Percentiles rank a stretch among this genome's conserved stretches.
These are phyloP conservation scores for Phytophthora constricta DNA, from an alignment of 352 stramenopile genomes.

Conservation along the genomic window DNA sequence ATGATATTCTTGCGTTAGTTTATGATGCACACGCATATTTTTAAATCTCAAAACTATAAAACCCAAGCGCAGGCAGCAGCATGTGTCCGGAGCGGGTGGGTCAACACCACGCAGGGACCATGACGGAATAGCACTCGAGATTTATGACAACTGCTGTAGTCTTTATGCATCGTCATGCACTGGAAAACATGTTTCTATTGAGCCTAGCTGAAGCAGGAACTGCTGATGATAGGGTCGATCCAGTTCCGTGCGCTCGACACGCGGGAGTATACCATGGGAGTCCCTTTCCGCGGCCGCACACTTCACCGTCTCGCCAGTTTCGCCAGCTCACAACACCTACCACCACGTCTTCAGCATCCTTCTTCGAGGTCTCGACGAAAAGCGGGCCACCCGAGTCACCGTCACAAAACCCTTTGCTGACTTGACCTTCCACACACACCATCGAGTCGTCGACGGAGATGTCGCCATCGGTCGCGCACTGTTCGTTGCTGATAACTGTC, in stretches of 20 bases:
- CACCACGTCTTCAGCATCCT: slow-evolving; percentile 41
- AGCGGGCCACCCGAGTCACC: slow-evolving; percentile 65
- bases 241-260: slow-evolving; percentile 52
- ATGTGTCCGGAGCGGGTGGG: no score
- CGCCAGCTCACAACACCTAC: slow-evolving; percentile 71
- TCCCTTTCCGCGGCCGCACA: slow-evolving; percentile 52
- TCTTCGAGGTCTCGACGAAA: slow-evolving; percentile 37
- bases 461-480: slow-evolving; percentile 35
- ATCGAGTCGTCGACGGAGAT: slow-evolving; percentile 52
- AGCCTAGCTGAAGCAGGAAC: slow-evolving; percentile 36
- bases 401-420: slow-evolving; percentile 60
- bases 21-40: slow-evolving; percentile 9
- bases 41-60: slow-evolving; percentile 22
- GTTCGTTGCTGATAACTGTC: slow-evolving; percentile 43
- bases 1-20: slow-evolving; percentile 31
- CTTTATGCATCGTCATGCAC: no score
- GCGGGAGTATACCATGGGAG: slow-evolving; percentile 62
- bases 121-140: no score
- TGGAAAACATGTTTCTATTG: no score
- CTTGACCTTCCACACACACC: slow-evolving; percentile 58
- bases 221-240: slow-evolving; percentile 43
- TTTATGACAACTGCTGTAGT: neutral
- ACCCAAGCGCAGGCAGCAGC: no score
- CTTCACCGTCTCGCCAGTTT: slow-evolving; percentile 44
- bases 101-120: no score